Conservation (phyloP, 2,329 filamentous ascomycete genomes). For the Paramyrothecium sp. region DNA sequence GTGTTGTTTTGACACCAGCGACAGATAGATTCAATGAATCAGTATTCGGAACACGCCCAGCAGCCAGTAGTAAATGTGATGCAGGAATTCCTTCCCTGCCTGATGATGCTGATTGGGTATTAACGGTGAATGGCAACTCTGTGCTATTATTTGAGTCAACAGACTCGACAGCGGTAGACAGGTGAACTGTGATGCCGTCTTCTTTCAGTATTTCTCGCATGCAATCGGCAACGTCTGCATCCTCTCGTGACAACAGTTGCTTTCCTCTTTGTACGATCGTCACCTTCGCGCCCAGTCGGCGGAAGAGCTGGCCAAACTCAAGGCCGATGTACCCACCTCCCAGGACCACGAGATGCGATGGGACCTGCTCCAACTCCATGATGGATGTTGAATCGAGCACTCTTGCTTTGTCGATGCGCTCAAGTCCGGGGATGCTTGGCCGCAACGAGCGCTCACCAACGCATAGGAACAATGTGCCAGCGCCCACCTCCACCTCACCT, state of each 20-base stretch:
- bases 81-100: slow-evolving; percentile 26
- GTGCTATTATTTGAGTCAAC: slow-evolving; percentile 13
- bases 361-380: slow-evolving; percentile 43
- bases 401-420: slow-evolving; percentile 28
- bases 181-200: slow-evolving; percentile 43
- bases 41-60: slow-evolving; percentile 50
- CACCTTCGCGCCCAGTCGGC: slow-evolving; percentile 46
- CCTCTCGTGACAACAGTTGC: slow-evolving; percentile 44
- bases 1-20: slow-evolving; percentile 37
- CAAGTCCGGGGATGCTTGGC: slow-evolving; percentile 34
- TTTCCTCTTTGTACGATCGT: slow-evolving; percentile 43
- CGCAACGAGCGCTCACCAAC: slow-evolving; percentile 40
- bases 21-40: slow-evolving; percentile 38
- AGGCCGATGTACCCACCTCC: slow-evolving; percentile 53
- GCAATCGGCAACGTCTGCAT: slow-evolving; percentile 43
- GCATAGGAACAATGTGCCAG: slow-evolving; percentile 44
- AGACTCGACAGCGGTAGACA: slow-evolving; percentile 29
- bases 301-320: slow-evolving; percentile 53
- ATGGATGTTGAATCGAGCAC: slow-evolving; percentile 47
- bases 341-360: slow-evolving; percentile 47
- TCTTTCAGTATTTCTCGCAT: slow-evolving; percentile 41
- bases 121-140: slow-evolving; percentile 13
- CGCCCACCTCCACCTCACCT: slow-evolving; percentile 29
- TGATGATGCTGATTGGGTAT: slow-evolving; percentile 14
- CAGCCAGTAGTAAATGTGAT: slow-evolving; percentile 49